A percentile compares a stretch with the other conserved stretches of the same genome.
These are phyloP conservation scores for Quercus phellos DNA, from an alignment of 331 rosid genomes.

Conservation along the genomic window DNA sequence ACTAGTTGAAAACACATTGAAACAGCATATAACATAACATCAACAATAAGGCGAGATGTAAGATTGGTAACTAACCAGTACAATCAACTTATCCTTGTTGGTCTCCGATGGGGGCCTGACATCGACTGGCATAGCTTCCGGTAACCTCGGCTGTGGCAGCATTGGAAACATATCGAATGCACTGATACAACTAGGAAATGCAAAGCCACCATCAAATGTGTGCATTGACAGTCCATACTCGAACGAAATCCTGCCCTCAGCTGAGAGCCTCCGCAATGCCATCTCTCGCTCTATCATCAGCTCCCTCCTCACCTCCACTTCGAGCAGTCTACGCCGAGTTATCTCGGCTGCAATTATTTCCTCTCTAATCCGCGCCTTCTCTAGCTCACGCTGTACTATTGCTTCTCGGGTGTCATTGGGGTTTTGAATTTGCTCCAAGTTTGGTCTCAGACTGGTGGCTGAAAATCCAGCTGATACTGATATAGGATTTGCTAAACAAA, in stretches of 20 bases:
- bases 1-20: too few relatives aligned
- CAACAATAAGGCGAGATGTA: neutral
- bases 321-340: conserved; percentile 40
- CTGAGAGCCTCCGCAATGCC: conserved; percentile 14
- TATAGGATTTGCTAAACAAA: neutral
- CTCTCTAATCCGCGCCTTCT: conserved; percentile 43
- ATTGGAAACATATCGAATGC: neutral
- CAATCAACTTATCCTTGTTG: conserved; percentile 30
- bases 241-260: neutral
- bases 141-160: neutral
- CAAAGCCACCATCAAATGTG: neutral
- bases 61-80: conserved; percentile 38
- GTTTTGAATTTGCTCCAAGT: conserved; percentile 1
- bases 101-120: neutral
- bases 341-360: conserved; percentile 44
- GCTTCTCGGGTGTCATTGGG: conserved; percentile 11
- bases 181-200: neutral
- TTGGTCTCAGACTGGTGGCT: neutral
- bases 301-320: conserved; percentile 54
- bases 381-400: conserved; percentile 28
- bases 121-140: conserved; percentile 3
- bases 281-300: conserved; percentile 41
- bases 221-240: conserved; percentile 7
- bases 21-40: neutral
- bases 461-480: conserved; percentile 8